phyloP scores from a whole-genome alignment of 345 rosid species.

The Corchorus capsularis region DNA sequence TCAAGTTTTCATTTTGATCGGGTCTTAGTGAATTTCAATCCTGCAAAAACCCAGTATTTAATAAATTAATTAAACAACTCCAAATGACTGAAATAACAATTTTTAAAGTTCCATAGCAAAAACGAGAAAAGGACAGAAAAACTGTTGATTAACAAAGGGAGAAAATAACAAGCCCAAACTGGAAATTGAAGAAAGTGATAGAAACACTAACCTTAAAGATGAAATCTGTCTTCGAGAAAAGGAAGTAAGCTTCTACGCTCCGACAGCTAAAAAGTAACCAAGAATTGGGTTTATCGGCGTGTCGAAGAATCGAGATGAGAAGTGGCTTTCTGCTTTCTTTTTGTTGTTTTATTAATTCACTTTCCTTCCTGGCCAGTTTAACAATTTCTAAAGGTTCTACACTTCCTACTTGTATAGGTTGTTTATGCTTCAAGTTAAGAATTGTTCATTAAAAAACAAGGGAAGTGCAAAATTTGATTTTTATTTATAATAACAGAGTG shows the following conservation, averaged over 20 bases:
- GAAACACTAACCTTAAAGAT: constrained; percentile 8
- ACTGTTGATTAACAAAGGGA: neutral
- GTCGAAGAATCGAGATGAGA: neutral
- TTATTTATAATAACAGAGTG: neutral
- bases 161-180: neutral
- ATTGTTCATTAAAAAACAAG: neutral
- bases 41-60: neutral
- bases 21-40: neutral
- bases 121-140: neutral
- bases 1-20: neutral
- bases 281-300: neutral
- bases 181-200: neutral
- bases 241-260: neutral
- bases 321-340: neutral
- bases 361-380: too few relatives aligned
- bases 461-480: neutral
- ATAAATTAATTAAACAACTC: neutral
- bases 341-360: neutral
- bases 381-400: neutral
- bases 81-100: neutral
- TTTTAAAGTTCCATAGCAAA: neutral
- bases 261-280: neutral
- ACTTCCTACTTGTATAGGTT: neutral
- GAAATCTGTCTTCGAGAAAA: neutral
- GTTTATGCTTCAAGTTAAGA: neutral